These are phyloP conservation scores for Suhomyces prunicola DNA, from an alignment of 805 yeast genomes.

Conservation along the genomic window DNA sequence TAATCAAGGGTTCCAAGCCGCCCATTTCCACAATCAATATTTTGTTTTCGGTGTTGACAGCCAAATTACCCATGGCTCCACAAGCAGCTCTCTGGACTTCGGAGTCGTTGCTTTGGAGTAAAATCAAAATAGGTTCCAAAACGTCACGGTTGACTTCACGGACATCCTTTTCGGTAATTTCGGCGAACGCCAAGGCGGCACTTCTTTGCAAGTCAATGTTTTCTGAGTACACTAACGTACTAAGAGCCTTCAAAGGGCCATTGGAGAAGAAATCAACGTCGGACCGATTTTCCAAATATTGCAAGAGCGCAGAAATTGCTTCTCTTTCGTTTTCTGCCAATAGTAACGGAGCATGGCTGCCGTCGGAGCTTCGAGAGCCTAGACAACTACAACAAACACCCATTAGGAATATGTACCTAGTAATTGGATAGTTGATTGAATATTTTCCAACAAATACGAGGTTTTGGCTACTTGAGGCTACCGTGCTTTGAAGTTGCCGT, in stretches of 20 bases:
- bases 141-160: conserved; percentile 88
- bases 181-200: conserved; percentile 98
- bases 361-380: conserved; percentile 46
- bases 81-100: conserved; percentile 99
- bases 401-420: conserved; percentile 20
- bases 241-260: conserved; percentile 83
- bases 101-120: conserved; percentile 81
- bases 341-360: conserved; percentile 70
- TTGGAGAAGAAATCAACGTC: conserved; percentile 87
- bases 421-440: not conserved
- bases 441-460: not conserved
- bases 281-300: conserved; percentile 80
- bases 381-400: conserved; percentile 45
- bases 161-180: conserved; percentile 94
- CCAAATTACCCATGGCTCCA: conserved; percentile 97
- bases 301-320: conserved; percentile 86
- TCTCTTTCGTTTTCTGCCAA: conserved; percentile 93
- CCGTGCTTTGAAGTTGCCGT: not conserved
- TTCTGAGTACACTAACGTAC: conserved; percentile 91
- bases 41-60: conserved; percentile 94
- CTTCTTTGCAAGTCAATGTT: conserved; percentile 92
- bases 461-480: not conserved
- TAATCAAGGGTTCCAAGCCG: conserved; percentile 90
- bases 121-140: conserved; percentile 85
- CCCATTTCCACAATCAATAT: conserved; percentile 96